phyloP scores from a whole-genome alignment of 345 rosid genomes.

The Anacardium occidentale region DNA sequence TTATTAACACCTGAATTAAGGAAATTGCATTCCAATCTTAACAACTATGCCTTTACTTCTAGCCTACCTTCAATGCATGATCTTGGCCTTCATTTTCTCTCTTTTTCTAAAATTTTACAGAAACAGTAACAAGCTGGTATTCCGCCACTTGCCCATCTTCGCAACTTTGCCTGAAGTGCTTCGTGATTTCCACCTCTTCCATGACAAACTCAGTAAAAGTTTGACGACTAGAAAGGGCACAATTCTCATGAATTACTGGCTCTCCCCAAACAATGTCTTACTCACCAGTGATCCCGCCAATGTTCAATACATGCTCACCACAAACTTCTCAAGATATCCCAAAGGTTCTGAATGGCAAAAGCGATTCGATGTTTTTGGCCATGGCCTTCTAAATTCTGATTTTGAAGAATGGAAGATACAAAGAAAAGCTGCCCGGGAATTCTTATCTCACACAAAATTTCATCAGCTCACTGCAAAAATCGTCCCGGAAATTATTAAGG shows the following conservation, averaged over 20 bases:
- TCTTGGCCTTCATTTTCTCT: background rate
- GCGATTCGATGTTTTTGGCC: constrained; percentile 42
- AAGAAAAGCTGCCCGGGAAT: constrained; percentile 30
- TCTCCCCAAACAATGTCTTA: constrained; percentile 24
- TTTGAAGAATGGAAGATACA: constrained; percentile 35
- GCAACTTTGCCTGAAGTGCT: constrained; percentile 31
- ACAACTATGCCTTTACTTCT: background rate
- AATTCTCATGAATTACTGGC: constrained; percentile 20
- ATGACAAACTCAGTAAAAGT: constrained; percentile 26
- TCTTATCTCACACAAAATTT: constrained; percentile 26
- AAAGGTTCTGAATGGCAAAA: constrained; percentile 38
- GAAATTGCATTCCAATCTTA: background rate
- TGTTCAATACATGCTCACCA: constrained; percentile 33
- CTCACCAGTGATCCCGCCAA: constrained; percentile 38
- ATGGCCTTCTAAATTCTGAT: constrained; percentile 41
- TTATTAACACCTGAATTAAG: background rate
- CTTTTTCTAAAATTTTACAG: background rate
- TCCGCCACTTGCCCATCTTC: constrained; percentile 26
- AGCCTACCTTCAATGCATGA: background rate
- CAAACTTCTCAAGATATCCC: constrained; percentile 31
- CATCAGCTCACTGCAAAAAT: constrained; percentile 27
- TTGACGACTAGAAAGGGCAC: constrained; percentile 28
- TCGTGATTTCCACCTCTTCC: constrained; percentile 16
- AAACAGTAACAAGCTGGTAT: too few relatives aligned
- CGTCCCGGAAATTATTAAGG: constrained; percentile 23